Percentiles rank a stretch among this genome's conserved stretches.
These are phyloP conservation scores for Geranium brycei DNA, from an alignment of 345 rosid genomes.

Conservation along the genomic window DNA sequence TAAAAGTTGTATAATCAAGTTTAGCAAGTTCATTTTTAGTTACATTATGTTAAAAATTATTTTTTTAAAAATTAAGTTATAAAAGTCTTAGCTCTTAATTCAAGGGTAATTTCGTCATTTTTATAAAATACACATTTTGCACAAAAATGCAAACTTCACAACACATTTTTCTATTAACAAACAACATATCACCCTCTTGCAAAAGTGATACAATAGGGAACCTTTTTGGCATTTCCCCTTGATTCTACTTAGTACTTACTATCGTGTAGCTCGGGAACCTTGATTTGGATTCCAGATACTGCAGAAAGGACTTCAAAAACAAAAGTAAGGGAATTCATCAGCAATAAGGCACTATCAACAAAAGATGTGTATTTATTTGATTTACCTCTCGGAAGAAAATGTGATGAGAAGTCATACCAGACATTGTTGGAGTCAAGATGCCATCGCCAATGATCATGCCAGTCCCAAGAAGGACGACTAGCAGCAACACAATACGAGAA, in stretches of 20 bases:
- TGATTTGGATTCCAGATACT: slow-evolving; percentile 24
- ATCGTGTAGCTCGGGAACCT: slow-evolving; percentile 15
- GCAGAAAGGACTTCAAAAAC: slow-evolving; percentile 24
- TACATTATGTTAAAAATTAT: too few species aligned
- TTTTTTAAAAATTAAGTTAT: too few species aligned
- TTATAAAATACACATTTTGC: too few species aligned
- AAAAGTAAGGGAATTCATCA: not conserved
- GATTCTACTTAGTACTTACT: slow-evolving; percentile 20
- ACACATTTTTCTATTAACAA: too few species aligned
- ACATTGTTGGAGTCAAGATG: slow-evolving; percentile 28
- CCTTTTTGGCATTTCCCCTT: too few species aligned
- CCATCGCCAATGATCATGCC: slow-evolving; percentile 35
- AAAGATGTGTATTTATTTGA: not conserved
- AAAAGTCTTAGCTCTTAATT: too few species aligned
- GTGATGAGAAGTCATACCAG: slow-evolving; percentile 15
- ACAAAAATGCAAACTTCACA: too few species aligned
- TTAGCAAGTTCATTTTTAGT: too few species aligned
- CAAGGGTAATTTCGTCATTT: too few species aligned
- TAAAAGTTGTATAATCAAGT: too few species aligned
- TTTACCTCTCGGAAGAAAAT: not conserved
- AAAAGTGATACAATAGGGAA: too few species aligned
- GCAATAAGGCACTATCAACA: not conserved
- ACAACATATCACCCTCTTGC: too few species aligned
- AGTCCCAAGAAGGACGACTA: slow-evolving; percentile 28
- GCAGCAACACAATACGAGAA: slow-evolving; percentile 20